phyloP scores from a whole-genome alignment of 257 asterid genomes.

The Solanum okadae region DNA sequence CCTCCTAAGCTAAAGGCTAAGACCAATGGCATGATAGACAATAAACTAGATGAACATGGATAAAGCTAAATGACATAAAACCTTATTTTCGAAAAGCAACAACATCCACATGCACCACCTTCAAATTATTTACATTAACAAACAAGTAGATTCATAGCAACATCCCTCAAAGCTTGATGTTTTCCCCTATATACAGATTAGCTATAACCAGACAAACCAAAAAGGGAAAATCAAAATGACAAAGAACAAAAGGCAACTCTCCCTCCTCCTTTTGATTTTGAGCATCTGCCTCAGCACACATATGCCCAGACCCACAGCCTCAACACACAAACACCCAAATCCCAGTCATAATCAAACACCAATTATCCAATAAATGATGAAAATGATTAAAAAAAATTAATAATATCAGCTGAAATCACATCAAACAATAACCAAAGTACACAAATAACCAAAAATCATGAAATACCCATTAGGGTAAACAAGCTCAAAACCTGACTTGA shows the following conservation, averaged over 20 bases:
- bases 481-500: background rate
- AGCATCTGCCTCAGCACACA: background rate
- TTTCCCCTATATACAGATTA: background rate
- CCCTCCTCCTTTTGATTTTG: background rate
- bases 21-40: background rate
- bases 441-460: background rate
- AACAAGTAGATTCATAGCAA: background rate
- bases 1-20: background rate
- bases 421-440: background rate
- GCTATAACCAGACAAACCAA: background rate
- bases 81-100: background rate
- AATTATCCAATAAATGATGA: background rate
- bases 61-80: background rate
- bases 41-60: background rate
- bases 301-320: background rate
- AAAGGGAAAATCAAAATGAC: background rate
- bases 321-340: background rate
- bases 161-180: background rate
- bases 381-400: too few species aligned
- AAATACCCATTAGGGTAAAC: background rate
- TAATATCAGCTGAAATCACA: background rate
- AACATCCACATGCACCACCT: background rate
- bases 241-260: background rate
- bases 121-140: background rate
- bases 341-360: background rate